A percentile compares a stretch with the other conserved stretches of the same genome.
phyloP scores from a whole-genome alignment of 2,329 filamentous ascomycete species.

The Aciculosporium take region DNA sequence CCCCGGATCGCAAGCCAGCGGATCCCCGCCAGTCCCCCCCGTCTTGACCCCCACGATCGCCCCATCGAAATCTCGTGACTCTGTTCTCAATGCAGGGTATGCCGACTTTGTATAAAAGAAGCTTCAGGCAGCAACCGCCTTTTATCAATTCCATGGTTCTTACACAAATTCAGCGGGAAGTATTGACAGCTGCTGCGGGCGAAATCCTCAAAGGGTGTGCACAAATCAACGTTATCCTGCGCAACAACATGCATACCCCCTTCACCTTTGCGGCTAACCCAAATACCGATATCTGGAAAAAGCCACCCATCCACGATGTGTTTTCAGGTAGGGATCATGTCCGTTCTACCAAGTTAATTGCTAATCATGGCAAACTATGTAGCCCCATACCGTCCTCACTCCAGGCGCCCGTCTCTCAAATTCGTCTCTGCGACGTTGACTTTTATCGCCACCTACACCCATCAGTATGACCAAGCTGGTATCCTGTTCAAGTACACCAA shows the following conservation, averaged over 20 bases:
- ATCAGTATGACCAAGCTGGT: conserved; percentile 24
- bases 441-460: conserved; percentile 43
- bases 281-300: conserved; percentile 64
- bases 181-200: too few species aligned
- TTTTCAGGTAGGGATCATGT: conserved; percentile 39
- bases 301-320: conserved; percentile 48
- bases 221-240: too few species aligned
- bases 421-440: conserved; percentile 51
- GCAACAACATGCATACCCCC: conserved; percentile 3
- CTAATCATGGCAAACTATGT: neutral
- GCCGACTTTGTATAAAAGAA: too few species aligned
- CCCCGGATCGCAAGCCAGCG: too few species aligned
- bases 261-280: conserved; percentile 43
- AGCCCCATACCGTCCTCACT: conserved; percentile 19
- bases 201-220: too few species aligned
- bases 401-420: conserved; percentile 30
- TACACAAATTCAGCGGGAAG: too few species aligned
- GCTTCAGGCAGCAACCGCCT: too few species aligned
- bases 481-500: conserved; percentile 31
- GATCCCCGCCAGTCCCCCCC: too few species aligned
- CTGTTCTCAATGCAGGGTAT: too few species aligned
- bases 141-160: too few species aligned
- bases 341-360: neutral
- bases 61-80: too few species aligned
- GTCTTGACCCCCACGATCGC: too few species aligned